Evolutionary conservation across 2,329 filamentous ascomycete genomes (phyloP), one percentile per base, ranked within the genome.

Genomic region (Cladosporium cucumerinum): DNA sequence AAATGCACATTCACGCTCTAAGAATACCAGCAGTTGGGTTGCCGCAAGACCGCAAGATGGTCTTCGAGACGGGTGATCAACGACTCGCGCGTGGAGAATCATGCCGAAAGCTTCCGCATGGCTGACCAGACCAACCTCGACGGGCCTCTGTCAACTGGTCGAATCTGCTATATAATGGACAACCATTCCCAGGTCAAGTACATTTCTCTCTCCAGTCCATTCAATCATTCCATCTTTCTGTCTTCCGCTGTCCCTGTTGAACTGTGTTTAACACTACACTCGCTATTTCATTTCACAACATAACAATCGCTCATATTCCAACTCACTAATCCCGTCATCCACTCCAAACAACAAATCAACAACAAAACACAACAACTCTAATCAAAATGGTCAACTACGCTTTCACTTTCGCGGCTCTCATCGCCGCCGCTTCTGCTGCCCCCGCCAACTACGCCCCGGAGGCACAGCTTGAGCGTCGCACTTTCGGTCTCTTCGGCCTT

Each of bases 321-420:
- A 30, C 51, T 32, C 57, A 58, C 11, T 43, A 60, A 60, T 32
- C 30, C 54, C 14, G 23, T 57, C 57, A 48, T 26, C 25, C 39
- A 18, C 18, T 18, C 26, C 25, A 32, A 48, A 26, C 21, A 28
- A 51, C 21, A 23, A 34, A 61, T 18, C 46, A 52, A 61, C 58
- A 36, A 46, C 30, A 49, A 49, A 26, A 62, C 46, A 51, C 28
- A 55, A 32, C 51, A 23, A 48, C 32, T n/a, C 34, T 46, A 61
- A 61, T 55, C 60, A 62, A 26, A 62, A 62, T 62, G 60, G 60
- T 62, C n/a, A 43, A 43, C 60, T 54, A 62, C 48, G 60, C 60
- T 18, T 54, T 43, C 32, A 55, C 60, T 62, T n/a, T 62, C 36
- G 60, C 60, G 49, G 60, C 60, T 32, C 60, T 62, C 32, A 34